Percentiles rank a stretch among this genome's conserved stretches.
These are phyloP conservation scores for Sphagnum contortum DNA, from an alignment of 225 moss, liverwort and hornwort genomes.

Conservation along the genomic window DNA sequence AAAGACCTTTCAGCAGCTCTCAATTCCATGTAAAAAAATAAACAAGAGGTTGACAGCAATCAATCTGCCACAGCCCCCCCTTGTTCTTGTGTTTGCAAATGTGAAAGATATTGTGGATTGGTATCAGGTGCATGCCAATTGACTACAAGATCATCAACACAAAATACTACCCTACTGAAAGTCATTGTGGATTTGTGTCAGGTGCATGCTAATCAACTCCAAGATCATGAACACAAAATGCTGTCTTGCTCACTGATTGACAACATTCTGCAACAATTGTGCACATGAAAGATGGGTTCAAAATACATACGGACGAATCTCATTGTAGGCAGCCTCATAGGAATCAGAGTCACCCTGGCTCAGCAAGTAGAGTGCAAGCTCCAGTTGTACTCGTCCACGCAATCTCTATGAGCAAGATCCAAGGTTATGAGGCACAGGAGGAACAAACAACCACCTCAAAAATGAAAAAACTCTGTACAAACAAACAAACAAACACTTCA, in stretches of 20 bases:
- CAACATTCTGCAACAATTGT: not conserved
- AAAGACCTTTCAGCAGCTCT: not conserved
- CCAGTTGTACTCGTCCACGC: slow-evolving; percentile 69
- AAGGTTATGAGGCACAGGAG: too few relatives aligned
- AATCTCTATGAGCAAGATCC: slow-evolving; percentile 18
- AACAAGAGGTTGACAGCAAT: not conserved
- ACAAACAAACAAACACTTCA: not conserved
- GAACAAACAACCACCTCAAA: not conserved
- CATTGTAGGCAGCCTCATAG: slow-evolving; percentile 81
- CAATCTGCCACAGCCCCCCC: not conserved
- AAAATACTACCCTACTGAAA: too few relatives aligned
- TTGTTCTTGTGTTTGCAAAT: not conserved
- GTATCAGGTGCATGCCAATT: too few relatives aligned
- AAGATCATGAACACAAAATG: not conserved
- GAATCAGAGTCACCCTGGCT: slow-evolving; percentile 60
- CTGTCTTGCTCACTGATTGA: not conserved
- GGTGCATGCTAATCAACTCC: not conserved
- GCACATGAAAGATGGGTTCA: not conserved
- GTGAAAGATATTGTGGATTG: not conserved
- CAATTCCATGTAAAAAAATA: slow-evolving; percentile 1
- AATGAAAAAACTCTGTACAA: not conserved
- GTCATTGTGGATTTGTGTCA: not conserved
- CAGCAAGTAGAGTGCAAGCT: slow-evolving; percentile 83
- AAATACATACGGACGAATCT: slow-evolving; percentile 70
- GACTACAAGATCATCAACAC: too few relatives aligned